A percentile compares a stretch with the other conserved stretches of the same genome.
Conservation (phyloP, 2,329 filamentous ascomycete species). For the Calonectria leucothoes region DNA sequence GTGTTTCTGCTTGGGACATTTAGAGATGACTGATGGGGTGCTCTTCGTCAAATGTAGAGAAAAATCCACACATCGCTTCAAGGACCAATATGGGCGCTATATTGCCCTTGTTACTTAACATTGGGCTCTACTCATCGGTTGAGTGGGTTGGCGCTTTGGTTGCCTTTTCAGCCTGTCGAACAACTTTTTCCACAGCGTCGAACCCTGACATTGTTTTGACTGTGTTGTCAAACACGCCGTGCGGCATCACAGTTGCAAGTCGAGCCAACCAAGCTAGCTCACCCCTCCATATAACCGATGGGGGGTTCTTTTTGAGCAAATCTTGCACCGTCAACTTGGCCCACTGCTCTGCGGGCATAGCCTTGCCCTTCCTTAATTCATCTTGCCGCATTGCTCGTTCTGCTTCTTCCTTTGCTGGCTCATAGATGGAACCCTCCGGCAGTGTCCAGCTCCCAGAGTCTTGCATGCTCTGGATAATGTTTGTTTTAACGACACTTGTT, state of each 20-base stretch:
- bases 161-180: background rate
- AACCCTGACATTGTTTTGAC: slow-evolving; percentile 13
- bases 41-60: no score
- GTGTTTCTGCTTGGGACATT: no score
- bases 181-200: background rate
- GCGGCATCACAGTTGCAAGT: background rate
- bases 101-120: no score
- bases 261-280: background rate
- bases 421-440: slow-evolving; percentile 18
- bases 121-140: no score
- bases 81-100: no score
- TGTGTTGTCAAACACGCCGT: background rate
- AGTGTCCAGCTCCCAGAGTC: background rate
- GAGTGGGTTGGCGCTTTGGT: background rate
- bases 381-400: slow-evolving; percentile 13
- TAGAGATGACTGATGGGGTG: no score
- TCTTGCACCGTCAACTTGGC: background rate
- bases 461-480: slow-evolving; percentile 23
- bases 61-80: no score
- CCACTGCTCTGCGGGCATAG: slow-evolving; percentile 17
- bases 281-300: slow-evolving; percentile 17
- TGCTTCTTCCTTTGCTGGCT: slow-evolving; percentile 1
- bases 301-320: slow-evolving; percentile 14
- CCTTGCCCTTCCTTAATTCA: background rate
- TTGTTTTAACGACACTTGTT: slow-evolving; percentile 39